phyloP scores from a whole-genome alignment of 2,329 filamentous ascomycete genomes.

The Neodidymelliopsis sp. region DNA sequence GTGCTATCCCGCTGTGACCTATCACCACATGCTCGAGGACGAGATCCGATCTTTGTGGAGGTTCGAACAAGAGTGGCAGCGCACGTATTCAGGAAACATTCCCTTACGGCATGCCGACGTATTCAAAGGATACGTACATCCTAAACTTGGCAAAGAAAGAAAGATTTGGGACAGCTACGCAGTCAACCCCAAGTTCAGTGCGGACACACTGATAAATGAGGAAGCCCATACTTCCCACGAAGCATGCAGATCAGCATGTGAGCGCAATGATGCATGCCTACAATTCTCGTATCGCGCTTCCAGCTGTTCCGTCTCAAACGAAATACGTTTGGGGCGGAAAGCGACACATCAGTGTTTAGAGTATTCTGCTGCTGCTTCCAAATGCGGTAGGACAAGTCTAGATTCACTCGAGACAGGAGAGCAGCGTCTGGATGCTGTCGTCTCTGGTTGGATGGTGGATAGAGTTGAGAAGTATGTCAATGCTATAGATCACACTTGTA shows the following conservation, averaged over 20 bases:
- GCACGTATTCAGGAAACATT: neutral
- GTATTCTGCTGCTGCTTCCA: slow-evolving; percentile 6
- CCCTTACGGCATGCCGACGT: slow-evolving; percentile 12
- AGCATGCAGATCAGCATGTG: slow-evolving; percentile 8
- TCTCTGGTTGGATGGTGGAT: neutral
- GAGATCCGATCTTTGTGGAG: slow-evolving; percentile 55
- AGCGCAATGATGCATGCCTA: slow-evolving; percentile 2
- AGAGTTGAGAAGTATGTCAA: neutral
- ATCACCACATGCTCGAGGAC: slow-evolving; percentile 55
- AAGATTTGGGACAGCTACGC: slow-evolving; percentile 9
- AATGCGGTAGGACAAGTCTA: neutral
- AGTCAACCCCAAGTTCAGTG: neutral
- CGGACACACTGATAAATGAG: neutral
- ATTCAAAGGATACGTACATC: slow-evolving; percentile 14
- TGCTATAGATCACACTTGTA: neutral
- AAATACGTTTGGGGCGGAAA: slow-evolving; percentile 2
- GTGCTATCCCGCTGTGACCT: slow-evolving; percentile 58
- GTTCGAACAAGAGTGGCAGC: slow-evolving; percentile 50
- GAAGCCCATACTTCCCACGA: slow-evolving; percentile 3
- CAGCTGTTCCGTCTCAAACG: slow-evolving; percentile 1
- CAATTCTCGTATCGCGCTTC: slow-evolving; percentile 10
- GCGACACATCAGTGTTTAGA: slow-evolving; percentile 6
- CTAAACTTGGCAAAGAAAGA: neutral
- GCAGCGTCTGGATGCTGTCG: neutral
- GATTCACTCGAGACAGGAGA: neutral